Conservation (phyloP, 1,284 basidiomycete species). For the Porodaedalea pini region DNA sequence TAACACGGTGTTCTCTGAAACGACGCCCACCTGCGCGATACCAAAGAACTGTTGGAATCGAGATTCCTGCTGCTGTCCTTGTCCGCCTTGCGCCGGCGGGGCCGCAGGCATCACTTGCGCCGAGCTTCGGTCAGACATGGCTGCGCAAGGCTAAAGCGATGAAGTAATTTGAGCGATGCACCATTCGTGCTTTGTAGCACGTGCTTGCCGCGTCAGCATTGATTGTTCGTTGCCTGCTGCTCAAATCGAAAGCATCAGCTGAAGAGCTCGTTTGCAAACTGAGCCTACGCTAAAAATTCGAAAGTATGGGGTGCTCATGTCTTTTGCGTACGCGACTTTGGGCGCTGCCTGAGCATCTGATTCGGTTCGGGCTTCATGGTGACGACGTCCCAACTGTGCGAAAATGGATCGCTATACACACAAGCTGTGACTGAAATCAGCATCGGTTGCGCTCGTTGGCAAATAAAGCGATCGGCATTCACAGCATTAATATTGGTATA, state of each 20-base stretch:
- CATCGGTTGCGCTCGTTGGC: background rate
- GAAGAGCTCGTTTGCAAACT: too few species aligned
- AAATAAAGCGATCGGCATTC: background rate
- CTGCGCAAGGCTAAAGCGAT: background rate
- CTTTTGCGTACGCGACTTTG: too few species aligned
- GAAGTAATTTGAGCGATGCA: background rate
- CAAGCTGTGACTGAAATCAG: background rate
- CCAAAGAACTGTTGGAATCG: constrained; percentile 6
- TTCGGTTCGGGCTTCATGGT: too few species aligned
- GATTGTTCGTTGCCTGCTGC: too few species aligned
- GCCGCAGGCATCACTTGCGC: background rate
- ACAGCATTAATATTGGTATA: background rate
- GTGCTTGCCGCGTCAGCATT: background rate
- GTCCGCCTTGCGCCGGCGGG: constrained; percentile 4
- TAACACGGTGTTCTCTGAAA: background rate
- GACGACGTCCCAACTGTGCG: background rate
- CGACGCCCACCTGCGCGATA: constrained; percentile 14
- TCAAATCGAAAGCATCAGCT: too few species aligned
- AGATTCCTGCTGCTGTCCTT: constrained; percentile 10
- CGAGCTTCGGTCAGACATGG: constrained; percentile 1
- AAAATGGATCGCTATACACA: background rate
- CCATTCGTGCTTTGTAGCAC: background rate
- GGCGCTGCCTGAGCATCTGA: too few species aligned
- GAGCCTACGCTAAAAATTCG: too few species aligned
- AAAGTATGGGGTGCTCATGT: too few species aligned